These are phyloP conservation scores for Collariella sp. DNA, from an alignment of 495 filamentous ascomycete species.

Conservation along the genomic window DNA sequence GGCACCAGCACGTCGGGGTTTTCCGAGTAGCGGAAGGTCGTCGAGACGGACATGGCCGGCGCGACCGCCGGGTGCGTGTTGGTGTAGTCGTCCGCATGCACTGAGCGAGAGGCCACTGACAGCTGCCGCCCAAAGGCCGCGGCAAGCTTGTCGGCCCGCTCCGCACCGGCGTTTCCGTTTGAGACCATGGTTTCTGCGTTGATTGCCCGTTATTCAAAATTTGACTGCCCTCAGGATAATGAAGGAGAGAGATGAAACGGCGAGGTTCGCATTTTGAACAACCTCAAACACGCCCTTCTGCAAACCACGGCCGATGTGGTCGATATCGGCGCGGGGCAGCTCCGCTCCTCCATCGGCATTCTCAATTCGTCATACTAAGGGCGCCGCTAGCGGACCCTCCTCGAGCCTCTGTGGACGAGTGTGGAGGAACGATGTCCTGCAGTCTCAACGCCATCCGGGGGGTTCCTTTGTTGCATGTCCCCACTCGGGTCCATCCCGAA, in stretches of 20 bases:
- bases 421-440: background rate
- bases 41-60: constrained; percentile 77
- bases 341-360: constrained; percentile 4
- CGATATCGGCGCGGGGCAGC: constrained; percentile 14
- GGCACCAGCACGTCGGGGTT: constrained; percentile 56
- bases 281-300: background rate
- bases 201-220: background rate
- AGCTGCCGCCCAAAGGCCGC: constrained; percentile 28
- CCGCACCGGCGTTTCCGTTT: constrained; percentile 6
- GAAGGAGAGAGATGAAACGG: background rate
- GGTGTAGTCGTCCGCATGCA: constrained; percentile 79
- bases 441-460: background rate
- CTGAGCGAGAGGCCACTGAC: constrained; percentile 57
- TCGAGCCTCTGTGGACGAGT: background rate
- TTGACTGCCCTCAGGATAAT: background rate
- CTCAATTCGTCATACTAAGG: constrained; percentile 14
- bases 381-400: constrained; percentile 3
- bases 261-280: background rate
- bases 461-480: background rate
- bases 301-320: background rate
- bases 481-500: background rate
- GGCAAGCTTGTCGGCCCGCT: constrained; percentile 18
- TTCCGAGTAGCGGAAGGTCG: constrained; percentile 72
- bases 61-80: constrained; percentile 68
- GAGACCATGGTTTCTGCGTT: background rate